phyloP scores from a whole-genome alignment of 2,329 filamentous ascomycete species.

The Monosporascus ibericus region DNA sequence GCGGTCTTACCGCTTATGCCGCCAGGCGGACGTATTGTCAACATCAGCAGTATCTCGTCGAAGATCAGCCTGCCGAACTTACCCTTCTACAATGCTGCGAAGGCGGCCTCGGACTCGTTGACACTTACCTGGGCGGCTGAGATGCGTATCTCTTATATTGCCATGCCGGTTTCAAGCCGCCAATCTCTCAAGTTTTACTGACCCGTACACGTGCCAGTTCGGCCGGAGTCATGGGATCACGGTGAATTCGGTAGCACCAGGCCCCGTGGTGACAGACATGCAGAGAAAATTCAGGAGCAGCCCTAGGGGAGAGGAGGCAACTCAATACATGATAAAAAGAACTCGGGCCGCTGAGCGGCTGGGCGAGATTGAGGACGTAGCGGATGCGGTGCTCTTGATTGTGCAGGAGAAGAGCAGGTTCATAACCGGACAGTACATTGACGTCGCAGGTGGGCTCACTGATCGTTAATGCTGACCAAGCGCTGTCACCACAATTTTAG shows the following conservation, averaged over 20 bases:
- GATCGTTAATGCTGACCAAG: not conserved
- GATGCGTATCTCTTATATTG: conserved; percentile 1
- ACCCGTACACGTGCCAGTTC: conserved; percentile 5
- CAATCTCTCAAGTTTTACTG: not conserved
- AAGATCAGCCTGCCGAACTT: conserved; percentile 9
- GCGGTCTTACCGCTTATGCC: conserved; percentile 24
- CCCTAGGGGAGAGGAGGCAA: conserved; percentile 3
- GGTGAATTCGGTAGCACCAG: conserved; percentile 13
- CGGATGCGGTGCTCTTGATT: conserved; percentile 13
- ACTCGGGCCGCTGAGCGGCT: conserved; percentile 8
- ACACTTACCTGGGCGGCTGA: conserved; percentile 9
- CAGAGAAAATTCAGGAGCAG: conserved; percentile 3
- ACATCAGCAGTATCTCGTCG: conserved; percentile 24
- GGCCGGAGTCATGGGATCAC: conserved; percentile 14
- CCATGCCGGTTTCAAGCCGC: not conserved
- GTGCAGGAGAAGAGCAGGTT: conserved; percentile 15
- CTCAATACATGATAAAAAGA: not conserved
- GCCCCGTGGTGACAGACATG: conserved; percentile 12
- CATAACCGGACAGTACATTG: conserved; percentile 17
- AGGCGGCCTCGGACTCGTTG: conserved; percentile 10
- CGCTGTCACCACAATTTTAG: no score
- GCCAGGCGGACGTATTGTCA: conserved; percentile 28
- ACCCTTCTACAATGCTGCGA: conserved; percentile 11
- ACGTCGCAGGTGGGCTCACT: not conserved
- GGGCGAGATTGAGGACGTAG: conserved; percentile 13